A percentile compares a stretch with the other conserved stretches of the same genome.
phyloP scores from a whole-genome alignment of 2,329 filamentous ascomycete species.

The Colletotrichum scovillei region DNA sequence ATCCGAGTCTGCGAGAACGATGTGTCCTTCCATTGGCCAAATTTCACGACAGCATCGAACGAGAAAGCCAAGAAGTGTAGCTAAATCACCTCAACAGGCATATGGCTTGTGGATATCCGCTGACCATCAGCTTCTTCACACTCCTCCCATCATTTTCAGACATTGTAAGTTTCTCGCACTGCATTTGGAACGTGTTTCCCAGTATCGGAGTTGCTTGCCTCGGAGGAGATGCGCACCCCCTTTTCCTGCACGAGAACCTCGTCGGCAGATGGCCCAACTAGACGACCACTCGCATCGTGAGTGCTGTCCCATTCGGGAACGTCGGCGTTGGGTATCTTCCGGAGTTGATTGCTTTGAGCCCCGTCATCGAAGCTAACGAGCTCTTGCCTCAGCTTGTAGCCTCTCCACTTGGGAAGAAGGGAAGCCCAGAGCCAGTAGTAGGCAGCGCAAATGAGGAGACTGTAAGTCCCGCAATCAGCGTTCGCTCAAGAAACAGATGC shows the following conservation, averaged over 20 bases:
- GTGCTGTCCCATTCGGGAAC: slow-evolving; percentile 66
- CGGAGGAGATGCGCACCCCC: background rate
- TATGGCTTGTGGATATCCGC: background rate
- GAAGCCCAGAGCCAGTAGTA: slow-evolving; percentile 72
- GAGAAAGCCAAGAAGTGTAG: background rate
- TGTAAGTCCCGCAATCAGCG: slow-evolving; percentile 38
- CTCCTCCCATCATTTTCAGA: background rate
- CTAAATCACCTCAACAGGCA: background rate
- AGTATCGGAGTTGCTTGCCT: background rate
- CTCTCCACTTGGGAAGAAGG: slow-evolving; percentile 60
- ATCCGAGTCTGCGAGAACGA: background rate
- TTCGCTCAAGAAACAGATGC: background rate
- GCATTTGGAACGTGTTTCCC: background rate
- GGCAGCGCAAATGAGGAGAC: slow-evolving; percentile 61
- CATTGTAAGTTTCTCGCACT: background rate
- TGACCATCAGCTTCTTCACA: background rate
- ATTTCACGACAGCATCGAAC: too few species aligned
- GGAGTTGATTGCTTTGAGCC: slow-evolving; percentile 56
- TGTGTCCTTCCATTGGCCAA: background rate
- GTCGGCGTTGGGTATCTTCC: slow-evolving; percentile 63
- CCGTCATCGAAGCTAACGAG: slow-evolving; percentile 51
- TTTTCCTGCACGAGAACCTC: background rate
- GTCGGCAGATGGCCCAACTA: background rate
- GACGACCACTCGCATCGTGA: slow-evolving; percentile 61
- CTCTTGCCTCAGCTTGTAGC: slow-evolving; percentile 67